Evolutionary conservation across 768 basidiomycete species (phyloP).

Genomic region (Suillus brevipes): DNA sequence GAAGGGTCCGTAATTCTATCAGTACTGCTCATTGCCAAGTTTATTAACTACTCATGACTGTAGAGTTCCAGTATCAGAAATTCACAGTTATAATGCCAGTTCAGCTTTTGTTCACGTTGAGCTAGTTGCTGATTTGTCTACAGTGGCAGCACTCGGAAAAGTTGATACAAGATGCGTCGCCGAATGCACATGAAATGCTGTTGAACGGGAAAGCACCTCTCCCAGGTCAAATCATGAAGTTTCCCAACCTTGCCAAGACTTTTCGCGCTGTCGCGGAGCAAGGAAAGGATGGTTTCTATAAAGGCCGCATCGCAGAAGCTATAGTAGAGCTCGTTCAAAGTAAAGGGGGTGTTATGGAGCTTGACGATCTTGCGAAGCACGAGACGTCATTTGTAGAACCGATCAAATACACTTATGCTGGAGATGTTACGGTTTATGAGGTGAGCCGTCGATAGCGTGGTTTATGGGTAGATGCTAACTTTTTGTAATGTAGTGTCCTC

Average conservation of each 20-base stretch:
- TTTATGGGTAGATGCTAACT: neutral
- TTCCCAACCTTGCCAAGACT: conserved; percentile 81
- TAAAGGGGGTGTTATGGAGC: conserved; percentile 90
- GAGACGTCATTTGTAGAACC: conserved; percentile 80
- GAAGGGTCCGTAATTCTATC: conserved; percentile 60
- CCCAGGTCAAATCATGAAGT: conserved; percentile 79
- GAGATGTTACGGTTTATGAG: conserved; percentile 89
- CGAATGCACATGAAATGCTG: conserved; percentile 84
- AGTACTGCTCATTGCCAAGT: neutral
- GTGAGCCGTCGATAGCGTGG: conserved; percentile 39
- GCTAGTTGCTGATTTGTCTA: conserved; percentile 10
- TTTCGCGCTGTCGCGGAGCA: conserved; percentile 78
- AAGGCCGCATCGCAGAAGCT: conserved; percentile 84
- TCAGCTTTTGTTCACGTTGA: neutral
- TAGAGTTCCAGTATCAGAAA: conserved; percentile 86
- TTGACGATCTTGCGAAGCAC: conserved; percentile 90
- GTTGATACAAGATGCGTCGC: conserved; percentile 79
- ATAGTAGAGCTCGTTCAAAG: conserved; percentile 84
- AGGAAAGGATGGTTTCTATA: conserved; percentile 94
- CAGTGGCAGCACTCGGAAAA: conserved; percentile 56
- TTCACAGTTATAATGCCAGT: conserved; percentile 61
- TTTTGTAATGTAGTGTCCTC: conserved; percentile 67
- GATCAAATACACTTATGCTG: conserved; percentile 85
- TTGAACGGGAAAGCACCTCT: conserved; percentile 80
- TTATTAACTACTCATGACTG: conserved; percentile 6